Conservation (phyloP, 2,329 filamentous ascomycete species). For the Diaporthe eres region DNA sequence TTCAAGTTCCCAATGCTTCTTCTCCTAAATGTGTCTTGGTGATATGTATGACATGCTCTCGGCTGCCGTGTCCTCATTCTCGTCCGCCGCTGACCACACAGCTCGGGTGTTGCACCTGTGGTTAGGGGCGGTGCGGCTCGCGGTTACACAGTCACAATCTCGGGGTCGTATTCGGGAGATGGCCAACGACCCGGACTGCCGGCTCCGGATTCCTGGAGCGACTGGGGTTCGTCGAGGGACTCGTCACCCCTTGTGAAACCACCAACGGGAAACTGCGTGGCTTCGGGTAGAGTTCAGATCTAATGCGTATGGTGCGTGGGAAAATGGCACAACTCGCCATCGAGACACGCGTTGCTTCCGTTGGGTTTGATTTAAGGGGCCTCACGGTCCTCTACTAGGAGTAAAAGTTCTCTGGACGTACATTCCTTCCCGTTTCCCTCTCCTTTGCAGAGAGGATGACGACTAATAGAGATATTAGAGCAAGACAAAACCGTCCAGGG, state of each 20-base stretch:
- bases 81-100: not conserved
- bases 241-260: slow-evolving; percentile 29
- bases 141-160: not conserved
- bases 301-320: not conserved
- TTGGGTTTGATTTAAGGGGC: slow-evolving; percentile 11
- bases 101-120: not conserved
- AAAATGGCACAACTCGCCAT: not conserved
- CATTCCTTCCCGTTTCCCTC: not conserved
- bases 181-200: not conserved
- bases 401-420: too few species aligned
- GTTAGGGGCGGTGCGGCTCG: not conserved
- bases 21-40: not conserved
- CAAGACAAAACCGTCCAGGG: not conserved
- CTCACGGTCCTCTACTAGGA: not conserved
- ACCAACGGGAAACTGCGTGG: not conserved
- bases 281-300: slow-evolving; percentile 4
- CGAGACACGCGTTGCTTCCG: slow-evolving; percentile 17
- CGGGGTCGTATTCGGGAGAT: not conserved
- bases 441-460: too few species aligned
- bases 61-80: not conserved
- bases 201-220: not conserved
- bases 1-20: not conserved
- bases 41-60: not conserved
- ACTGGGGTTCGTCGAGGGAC: slow-evolving; percentile 1
- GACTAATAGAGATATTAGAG: not conserved